phyloP scores from a whole-genome alignment of 2,329 filamentous ascomycete genomes.

The Neoscytalidium dimidiatum region DNA sequence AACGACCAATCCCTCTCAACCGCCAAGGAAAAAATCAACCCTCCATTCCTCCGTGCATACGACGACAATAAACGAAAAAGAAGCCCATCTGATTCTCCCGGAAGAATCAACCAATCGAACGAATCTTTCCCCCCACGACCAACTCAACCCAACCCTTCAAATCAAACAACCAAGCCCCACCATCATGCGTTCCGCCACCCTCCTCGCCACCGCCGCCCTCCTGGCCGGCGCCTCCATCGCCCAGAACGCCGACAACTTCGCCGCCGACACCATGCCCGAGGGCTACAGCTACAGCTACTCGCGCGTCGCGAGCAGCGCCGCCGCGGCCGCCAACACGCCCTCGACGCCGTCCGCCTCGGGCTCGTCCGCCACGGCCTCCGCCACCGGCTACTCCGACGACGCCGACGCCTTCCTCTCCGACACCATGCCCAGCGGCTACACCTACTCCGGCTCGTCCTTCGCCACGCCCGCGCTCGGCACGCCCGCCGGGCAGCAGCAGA shows the following conservation, averaged over 20 bases:
- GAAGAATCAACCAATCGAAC: background rate
- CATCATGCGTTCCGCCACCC: slow-evolving; percentile 21
- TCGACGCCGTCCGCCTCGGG: background rate
- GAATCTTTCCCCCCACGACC: background rate
- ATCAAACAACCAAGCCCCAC: background rate
- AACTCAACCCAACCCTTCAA: background rate
- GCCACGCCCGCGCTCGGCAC: background rate
- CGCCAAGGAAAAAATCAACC: too few relatives aligned
- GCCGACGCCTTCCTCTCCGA: slow-evolving; percentile 19
- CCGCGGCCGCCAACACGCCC: background rate
- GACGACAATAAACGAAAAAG: background rate
- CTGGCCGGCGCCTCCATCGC: slow-evolving; percentile 20
- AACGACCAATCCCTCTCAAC: too few relatives aligned
- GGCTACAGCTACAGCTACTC: slow-evolving; percentile 10
- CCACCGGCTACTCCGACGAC: slow-evolving; percentile 19
- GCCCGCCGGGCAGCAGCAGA: background rate
- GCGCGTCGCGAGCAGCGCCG: background rate
- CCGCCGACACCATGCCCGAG: slow-evolving; percentile 20
- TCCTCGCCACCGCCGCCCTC: slow-evolving; percentile 20
- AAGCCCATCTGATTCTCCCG: background rate
- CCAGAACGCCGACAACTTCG: slow-evolving; percentile 14
- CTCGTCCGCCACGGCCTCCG: slow-evolving; percentile 3
- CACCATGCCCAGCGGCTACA: slow-evolving; percentile 18
- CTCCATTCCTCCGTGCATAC: slow-evolving; percentile 3
- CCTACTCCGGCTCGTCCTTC: background rate